Evolutionary conservation across 1,284 basidiomycete genomes (phyloP), one percentile per base, ranked within the genome.

Genomic region (Anthracocystis walkeri): DNA sequence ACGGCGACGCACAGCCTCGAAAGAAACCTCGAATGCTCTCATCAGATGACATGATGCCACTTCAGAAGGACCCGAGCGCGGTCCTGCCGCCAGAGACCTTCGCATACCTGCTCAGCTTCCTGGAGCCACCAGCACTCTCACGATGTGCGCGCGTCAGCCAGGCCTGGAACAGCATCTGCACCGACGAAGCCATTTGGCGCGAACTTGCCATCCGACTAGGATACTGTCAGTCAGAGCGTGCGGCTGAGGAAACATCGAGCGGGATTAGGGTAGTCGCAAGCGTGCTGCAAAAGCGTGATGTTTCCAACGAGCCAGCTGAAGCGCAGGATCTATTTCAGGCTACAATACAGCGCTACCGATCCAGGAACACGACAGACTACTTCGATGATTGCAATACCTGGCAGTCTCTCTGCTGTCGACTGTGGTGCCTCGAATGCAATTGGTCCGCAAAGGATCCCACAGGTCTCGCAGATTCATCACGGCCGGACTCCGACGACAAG

Each of bases 71-170:
- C 20, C 74, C 65, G 5, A 45, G 50, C 48, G 35, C 11, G 20
- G 23, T 14, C 11, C 60, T 79, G 7, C 78, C 78, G 3, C 49
- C 62, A 48, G 78, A 79, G 54, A 64, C 67, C 3, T 67, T 68
- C 16, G 25, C 58, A 2, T 20, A 65, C 35, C 56, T 79, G 6
- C 65, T 79, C 25, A 58, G 63, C 55, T 64, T 58, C 40, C 63
- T 79, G 31, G 49, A 64, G 29, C 75, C 77, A 14, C 63, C 61
- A 8, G 27, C 67, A 3, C 66, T 81, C 12, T 12, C 21, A 18
- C 51, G 53, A 21, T 54, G 58, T 54, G 29, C 44, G n/a, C 55
- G 29, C 31, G 79, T 81, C 29, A 75, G 65, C 52, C 54, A 40
- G 5, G 20, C 38, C 25, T 77, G 75, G 75, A 42, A 56, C 38